Base-by-base conservation (phyloP, 2,329 filamentous ascomycete genomes). In the Pseudogymnoascus sp. region DNA sequence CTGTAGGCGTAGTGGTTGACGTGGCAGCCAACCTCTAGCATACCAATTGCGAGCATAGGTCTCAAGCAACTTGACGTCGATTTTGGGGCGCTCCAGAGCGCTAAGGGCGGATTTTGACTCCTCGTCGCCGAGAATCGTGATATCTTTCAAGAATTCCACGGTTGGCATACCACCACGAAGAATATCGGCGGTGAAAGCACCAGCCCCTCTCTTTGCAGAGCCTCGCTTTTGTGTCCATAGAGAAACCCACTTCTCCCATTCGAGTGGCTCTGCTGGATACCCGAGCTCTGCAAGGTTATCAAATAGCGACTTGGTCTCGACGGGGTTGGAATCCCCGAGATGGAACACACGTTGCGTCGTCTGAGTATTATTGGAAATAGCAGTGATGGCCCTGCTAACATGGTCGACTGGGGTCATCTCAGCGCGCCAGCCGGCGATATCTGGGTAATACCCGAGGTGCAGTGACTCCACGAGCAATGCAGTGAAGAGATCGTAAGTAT, bases 351-450 rank as follows among this genome's bases (percentile, higher is more conserved):
- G 79, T 68, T 90, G 87, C 8, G 85, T 79, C 1, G 80, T 78
- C 36, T 86, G 79, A 0, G 77, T 81, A 63, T 90, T 81, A 66
- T 87, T 85, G 41, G 86, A 81, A 17, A 92, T 80, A 15, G 88
- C 84, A 25, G 89, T 77, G 66, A 93, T 90, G 3, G 88, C 85
- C 65, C 85, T 85, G 74, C 86, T 89, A 63, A 92, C 88, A 69
- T 90, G 92, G 73, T 93, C 89, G 12, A 91, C 90, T 0, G 90
- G 89, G 0, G 90, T 92, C 89, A 92, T 92, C 75, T 93, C 90
- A 1, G 88, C 83, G 59, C 86, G 84, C 90, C 90, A 93, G 42
- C 85, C 85, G 59, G 87, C 80, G 3, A 92, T 85, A 61, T 89
- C 81, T 0, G 90, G 89, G 1, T 83, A 83, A 66, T 83, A 82